These are phyloP conservation scores for Aspergillus spinulosporus DNA, from an alignment of 2,329 filamentous ascomycete species.

Conservation along the genomic window DNA sequence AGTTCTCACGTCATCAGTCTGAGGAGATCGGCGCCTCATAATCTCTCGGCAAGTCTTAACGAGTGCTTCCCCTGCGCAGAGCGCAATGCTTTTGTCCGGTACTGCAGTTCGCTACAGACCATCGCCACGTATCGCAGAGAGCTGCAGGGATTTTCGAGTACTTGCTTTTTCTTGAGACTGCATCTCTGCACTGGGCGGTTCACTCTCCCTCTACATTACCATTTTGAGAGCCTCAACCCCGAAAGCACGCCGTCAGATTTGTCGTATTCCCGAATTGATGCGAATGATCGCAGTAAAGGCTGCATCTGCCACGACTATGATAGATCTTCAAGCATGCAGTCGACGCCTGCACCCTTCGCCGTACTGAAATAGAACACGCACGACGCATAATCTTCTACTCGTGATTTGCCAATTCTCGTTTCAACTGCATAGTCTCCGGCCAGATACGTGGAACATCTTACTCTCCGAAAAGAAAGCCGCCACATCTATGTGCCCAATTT, in stretches of 20 bases:
- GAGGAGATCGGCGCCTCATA: not conserved
- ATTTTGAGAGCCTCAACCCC: no score
- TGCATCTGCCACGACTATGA: no score
- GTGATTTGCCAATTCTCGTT: not conserved
- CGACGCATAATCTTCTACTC: not conserved
- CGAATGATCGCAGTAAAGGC: no score
- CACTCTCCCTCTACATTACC: no score
- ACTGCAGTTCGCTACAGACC: not conserved
- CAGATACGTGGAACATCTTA: not conserved
- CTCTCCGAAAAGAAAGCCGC: not conserved
- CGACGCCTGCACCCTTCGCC: no score
- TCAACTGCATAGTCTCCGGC: not conserved
- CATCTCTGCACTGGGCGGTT: no score
- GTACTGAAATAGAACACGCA: no score
- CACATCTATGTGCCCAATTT: not conserved
- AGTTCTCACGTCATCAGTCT: not conserved
- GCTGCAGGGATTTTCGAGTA: not conserved
- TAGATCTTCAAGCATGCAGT: no score
- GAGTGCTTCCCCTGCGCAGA: not conserved
- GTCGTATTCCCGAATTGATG: no score
- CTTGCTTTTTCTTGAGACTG: not conserved
- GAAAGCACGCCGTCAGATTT: no score
- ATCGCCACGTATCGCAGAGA: not conserved
- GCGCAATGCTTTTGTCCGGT: not conserved
- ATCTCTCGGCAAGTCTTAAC: not conserved